Evolutionary conservation across 2,329 filamentous ascomycete species (phyloP), one percentile per base, ranked within the genome.

Genomic region (Diaporthe longicolla): DNA sequence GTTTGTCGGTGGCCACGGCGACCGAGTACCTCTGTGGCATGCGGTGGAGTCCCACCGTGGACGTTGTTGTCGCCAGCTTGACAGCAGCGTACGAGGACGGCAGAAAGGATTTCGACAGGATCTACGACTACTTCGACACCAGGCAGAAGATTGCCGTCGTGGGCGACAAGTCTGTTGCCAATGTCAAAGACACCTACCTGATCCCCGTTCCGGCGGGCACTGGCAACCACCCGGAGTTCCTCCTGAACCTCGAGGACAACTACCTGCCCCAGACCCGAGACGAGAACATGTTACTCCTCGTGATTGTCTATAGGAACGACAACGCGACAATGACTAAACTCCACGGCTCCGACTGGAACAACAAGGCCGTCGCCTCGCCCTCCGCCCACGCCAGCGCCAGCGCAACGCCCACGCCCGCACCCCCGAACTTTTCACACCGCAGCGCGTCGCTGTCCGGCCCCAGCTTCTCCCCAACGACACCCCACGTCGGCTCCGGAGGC

Each of bases 1-100:
- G 97, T 24, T 97, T 99, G 74, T 91, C 94, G 69, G 91, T 94
- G 77, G 89, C 93, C 74, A 93, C 93, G 77, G 97, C 96, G 15
- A 95, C 95, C 73, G 94, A 97, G 75, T 99, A 99, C 79, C 91
- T 99, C 0, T 97, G 95, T 80, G 92, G 94, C 68, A 87, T 98
- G 75, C 91, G 95, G 17, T 97, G 94, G 82, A 96, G 93, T 80
- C 89, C 90, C 70, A 92, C 92, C 68, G 95, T 94, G 2, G 97
- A 98, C 79, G 91, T 99, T 8, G 89, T 95, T 1, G 93, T 98
- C 29, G 90, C 97, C 26, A 91, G 91, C 58, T 84, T 98, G 45
- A 89, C 89, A 24, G 89, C 91, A 1, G 89, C 91, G 1, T 90
- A 92, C 29, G 87, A 91, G 6, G 85, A 86, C 0, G 89, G 91